Base-by-base conservation (phyloP, 345 rosid genomes). In the Eucalyptus guilfoylei region DNA sequence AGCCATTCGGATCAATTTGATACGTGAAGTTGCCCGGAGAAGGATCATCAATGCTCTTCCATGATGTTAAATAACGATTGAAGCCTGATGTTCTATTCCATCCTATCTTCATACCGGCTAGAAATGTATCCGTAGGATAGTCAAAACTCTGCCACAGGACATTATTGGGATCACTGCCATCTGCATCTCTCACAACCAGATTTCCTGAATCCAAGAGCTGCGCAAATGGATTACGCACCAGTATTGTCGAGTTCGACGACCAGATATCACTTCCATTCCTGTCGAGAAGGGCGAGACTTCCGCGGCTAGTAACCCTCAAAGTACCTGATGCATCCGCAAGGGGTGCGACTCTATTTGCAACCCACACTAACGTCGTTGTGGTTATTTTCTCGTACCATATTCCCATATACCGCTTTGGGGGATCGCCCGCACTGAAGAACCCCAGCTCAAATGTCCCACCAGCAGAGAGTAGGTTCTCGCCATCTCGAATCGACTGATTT, bases 101-200 rank as follows among this genome's bases (percentile, higher is more conserved):
- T 28, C 97, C 97, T 2, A 94, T 5, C 88, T 93, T 93, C 94
- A 93, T 93, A 17, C 92, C 95, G 1, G 95, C 92, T n/a, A 92
- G 88, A 42, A 94, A 17, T 6, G 93, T 93, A 67, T 94, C 92
- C 12, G 92, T 58, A 3, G 93, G 94, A 60, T 93, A 76, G 89
- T 95, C 95, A 80, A 94, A 95, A 86, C 96, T 94, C 90, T 95
- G 96, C 97, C 96, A 95, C 42, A 94, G 37, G 30, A 60, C 26
- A 26, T 26, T 60, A 60, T 28, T 60, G 44, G 26, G 88, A 30
- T 55, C 49, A 19, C 72, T 87, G 11, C 45, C 49, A 37, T 40
- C 83, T 7, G 50, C 91, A 4, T 92, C 93, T 85, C 58, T 90
- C 13, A 94, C 76, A 10, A 94, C 91, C 4, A 94, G 89, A 87